Conservation (phyloP, 306 rosid species). For the Cicer arietinum region DNA sequence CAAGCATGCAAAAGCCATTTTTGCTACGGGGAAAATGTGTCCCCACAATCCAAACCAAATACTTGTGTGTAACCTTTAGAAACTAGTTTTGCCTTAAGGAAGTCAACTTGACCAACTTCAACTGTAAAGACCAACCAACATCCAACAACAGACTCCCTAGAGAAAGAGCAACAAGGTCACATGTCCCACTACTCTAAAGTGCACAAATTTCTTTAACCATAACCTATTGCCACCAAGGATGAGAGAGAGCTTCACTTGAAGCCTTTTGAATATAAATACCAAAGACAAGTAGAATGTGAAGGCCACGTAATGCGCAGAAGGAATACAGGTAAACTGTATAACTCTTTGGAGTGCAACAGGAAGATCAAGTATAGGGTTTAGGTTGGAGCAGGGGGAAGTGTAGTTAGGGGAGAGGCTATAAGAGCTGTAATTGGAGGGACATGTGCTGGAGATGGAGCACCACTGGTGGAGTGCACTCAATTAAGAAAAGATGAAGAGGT, state of each 20-base stretch:
- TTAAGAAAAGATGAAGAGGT: no score
- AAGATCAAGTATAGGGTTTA: not conserved
- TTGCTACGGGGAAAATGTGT: not conserved
- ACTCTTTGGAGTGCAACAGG: constrained; percentile 10
- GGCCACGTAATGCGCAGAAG: not conserved
- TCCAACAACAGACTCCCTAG: not conserved
- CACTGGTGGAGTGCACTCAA: not conserved
- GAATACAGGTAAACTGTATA: not conserved
- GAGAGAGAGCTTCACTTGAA: not conserved
- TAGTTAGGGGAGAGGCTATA: not conserved
- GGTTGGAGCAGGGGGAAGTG: not conserved
- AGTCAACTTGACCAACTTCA: not conserved
- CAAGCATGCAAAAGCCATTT: not conserved
- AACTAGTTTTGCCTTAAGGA: not conserved
- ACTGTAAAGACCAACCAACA: not conserved
- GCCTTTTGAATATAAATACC: not conserved
- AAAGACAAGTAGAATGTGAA: not conserved
- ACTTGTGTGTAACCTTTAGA: not conserved
- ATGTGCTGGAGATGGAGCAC: not conserved
- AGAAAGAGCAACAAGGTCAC: not conserved
- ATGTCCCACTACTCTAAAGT: not conserved
- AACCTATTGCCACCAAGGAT: not conserved
- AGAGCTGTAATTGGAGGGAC: not conserved
- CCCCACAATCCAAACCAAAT: not conserved
- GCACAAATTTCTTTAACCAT: not conserved